Percentiles rank a stretch among this genome's conserved stretches.
These are phyloP conservation scores for Oidiodendron maius DNA, from an alignment of 495 filamentous ascomycete species.

Conservation along the genomic window DNA sequence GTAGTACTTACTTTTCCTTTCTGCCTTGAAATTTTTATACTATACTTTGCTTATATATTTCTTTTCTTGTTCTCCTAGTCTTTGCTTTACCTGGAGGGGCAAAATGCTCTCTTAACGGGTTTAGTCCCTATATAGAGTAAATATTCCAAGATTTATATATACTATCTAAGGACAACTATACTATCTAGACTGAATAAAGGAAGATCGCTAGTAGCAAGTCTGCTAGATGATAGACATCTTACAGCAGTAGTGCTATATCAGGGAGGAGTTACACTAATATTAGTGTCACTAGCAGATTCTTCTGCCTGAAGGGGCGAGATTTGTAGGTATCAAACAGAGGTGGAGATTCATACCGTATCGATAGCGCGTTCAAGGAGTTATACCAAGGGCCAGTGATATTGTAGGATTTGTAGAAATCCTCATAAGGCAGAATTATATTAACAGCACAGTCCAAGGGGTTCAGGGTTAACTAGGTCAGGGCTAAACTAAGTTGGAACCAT, in stretches of 20 bases:
- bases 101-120: too few species aligned
- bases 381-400: conserved; percentile 1
- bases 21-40: too few species aligned
- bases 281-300: conserved; percentile 7
- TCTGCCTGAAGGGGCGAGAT: neutral
- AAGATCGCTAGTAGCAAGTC: conserved; percentile 10
- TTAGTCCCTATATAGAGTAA: neutral
- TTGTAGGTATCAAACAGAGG: neutral
- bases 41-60: too few species aligned
- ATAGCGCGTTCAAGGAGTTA: conserved; percentile 1
- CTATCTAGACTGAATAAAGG: conserved; percentile 1
- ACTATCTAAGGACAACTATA: conserved; percentile 6
- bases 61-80: too few species aligned
- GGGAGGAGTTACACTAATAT: conserved; percentile 10
- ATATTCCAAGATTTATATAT: conserved; percentile 1
- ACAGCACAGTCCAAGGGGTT: conserved; percentile 1
- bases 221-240: conserved; percentile 1
- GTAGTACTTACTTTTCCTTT: too few species aligned
- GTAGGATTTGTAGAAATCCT: neutral
- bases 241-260: conserved; percentile 6
- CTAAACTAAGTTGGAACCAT: too few species aligned
- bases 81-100: too few species aligned
- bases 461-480: neutral
- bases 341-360: conserved; percentile 6
- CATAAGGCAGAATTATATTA: conserved; percentile 3